phyloP scores from a whole-genome alignment of 192 early-diverging fungal species.

The Ambispora gerdemannii region DNA sequence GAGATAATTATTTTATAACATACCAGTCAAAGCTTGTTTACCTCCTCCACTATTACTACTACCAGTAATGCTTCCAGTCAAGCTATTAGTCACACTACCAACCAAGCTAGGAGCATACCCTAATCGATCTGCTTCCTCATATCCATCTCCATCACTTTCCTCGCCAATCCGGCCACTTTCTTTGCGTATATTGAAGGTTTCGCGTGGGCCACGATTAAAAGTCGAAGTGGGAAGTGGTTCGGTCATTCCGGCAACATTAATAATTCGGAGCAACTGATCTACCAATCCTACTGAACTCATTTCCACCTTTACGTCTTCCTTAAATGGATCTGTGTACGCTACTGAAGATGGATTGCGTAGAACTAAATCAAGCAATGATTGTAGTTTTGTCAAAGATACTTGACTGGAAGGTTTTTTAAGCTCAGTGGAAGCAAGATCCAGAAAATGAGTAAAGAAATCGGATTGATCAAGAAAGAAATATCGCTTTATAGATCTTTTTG shows the following conservation, averaged over 20 bases:
- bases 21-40: conserved; percentile 24
- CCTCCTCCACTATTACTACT: conserved; percentile 1
- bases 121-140: conserved; percentile 16
- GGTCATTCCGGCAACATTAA: conserved; percentile 60
- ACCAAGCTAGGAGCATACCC: conserved; percentile 9
- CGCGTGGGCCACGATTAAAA: conserved; percentile 3
- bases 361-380: conserved; percentile 83
- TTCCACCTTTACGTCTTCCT: conserved; percentile 82
- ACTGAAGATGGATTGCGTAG: conserved; percentile 84
- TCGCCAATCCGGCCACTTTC: conserved; percentile 19
- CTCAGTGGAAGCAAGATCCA: conserved; percentile 82
- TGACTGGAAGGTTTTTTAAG: conserved; percentile 68
- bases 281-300: conserved; percentile 60
- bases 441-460: conserved; percentile 91
- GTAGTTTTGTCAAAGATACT: conserved; percentile 69
- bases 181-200: conserved; percentile 19
- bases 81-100: conserved; percentile 18
- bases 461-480: conserved; percentile 92
- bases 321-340: conserved; percentile 73
- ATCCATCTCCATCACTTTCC: conserved; percentile 36
- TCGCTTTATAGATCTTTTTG: conserved; percentile 89
- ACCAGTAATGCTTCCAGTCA: conserved; percentile 24
- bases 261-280: conserved; percentile 71
- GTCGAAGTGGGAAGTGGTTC: conserved; percentile 13
- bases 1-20: neutral